Conservation (phyloP, 2,329 filamentous ascomycete species). For the Beauveria australis region DNA sequence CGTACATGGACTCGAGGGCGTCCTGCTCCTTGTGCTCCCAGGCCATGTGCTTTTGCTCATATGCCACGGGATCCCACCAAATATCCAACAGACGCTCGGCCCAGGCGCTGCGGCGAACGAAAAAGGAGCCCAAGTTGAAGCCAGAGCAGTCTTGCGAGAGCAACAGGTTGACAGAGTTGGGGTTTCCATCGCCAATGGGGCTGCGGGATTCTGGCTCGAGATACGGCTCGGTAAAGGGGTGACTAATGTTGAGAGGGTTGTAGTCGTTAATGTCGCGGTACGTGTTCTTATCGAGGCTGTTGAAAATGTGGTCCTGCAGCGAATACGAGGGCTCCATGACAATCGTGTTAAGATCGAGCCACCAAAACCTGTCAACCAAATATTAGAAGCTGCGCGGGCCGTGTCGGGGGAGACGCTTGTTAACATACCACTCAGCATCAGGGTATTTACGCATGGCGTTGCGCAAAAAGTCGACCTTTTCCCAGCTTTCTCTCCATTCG, state of each 20-base stretch:
- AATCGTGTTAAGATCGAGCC: constrained; percentile 94
- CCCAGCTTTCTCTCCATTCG: constrained; percentile 98
- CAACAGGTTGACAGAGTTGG: constrained; percentile 76
- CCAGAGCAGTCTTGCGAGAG: constrained; percentile 90
- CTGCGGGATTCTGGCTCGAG: constrained; percentile 70
- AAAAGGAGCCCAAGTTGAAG: constrained; percentile 96
- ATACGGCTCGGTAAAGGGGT: constrained; percentile 66
- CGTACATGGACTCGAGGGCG: constrained; percentile 85
- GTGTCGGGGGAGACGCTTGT: background rate
- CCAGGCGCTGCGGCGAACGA: constrained; percentile 78
- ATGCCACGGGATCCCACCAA: constrained; percentile 97
- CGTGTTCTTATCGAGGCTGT: constrained; percentile 61
- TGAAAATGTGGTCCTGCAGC: constrained; percentile 83
- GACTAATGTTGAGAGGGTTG: constrained; percentile 89
- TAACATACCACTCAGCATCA: constrained; percentile 81
- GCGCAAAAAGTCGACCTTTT: constrained; percentile 92
- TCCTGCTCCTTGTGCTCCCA: constrained; percentile 99
- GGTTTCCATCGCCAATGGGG: constrained; percentile 65
- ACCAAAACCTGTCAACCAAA: constrained; percentile 78
- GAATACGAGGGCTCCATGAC: constrained; percentile 95
- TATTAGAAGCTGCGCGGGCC: background rate
- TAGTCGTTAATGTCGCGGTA: constrained; percentile 96
- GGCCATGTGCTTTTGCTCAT: constrained; percentile 97
- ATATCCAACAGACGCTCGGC: constrained; percentile 86
- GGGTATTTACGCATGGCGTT: constrained; percentile 89